Conservation (phyloP, 495 filamentous ascomycete genomes). For the Talaromyces nanjingensis region DNA sequence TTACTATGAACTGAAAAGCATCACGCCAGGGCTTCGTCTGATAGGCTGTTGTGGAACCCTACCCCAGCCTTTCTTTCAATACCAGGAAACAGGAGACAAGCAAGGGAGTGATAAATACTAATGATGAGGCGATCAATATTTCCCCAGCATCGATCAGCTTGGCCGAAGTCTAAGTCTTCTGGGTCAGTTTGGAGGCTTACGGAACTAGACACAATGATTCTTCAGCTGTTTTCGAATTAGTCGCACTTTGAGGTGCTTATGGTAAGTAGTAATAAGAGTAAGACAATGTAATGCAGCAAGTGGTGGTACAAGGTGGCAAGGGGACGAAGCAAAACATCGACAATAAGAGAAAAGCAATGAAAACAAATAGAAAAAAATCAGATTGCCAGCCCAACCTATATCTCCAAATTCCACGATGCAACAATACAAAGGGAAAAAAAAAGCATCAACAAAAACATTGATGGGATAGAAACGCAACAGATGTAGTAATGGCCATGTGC, state of each 20-base stretch:
- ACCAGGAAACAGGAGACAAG: neutral
- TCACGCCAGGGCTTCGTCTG: neutral
- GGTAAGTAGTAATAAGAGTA: neutral
- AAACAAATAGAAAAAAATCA: slow-evolving; percentile 2
- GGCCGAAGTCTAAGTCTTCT: neutral
- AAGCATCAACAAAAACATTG: neutral
- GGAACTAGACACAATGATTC: neutral
- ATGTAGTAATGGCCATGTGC: neutral
- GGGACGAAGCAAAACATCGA: slow-evolving; percentile 1
- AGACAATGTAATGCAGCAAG: neutral
- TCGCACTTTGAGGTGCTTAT: neutral
- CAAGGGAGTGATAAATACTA: neutral
- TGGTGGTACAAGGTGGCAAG: slow-evolving; percentile 8
- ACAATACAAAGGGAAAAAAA: neutral
- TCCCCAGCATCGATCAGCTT: neutral
- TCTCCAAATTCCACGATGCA: slow-evolving; percentile 9
- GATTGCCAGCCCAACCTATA: slow-evolving; percentile 8
- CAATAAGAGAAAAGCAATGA: neutral
- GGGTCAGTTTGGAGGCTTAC: neutral
- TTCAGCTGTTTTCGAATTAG: slow-evolving; percentile 4
- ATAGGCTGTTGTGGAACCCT: neutral
- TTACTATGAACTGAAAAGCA: neutral
- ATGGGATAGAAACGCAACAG: neutral
- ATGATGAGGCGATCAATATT: neutral
- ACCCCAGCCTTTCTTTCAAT: neutral